These are phyloP conservation scores for Extremus antarcticus DNA, from an alignment of 495 filamentous ascomycete genomes.

Conservation along the genomic window DNA sequence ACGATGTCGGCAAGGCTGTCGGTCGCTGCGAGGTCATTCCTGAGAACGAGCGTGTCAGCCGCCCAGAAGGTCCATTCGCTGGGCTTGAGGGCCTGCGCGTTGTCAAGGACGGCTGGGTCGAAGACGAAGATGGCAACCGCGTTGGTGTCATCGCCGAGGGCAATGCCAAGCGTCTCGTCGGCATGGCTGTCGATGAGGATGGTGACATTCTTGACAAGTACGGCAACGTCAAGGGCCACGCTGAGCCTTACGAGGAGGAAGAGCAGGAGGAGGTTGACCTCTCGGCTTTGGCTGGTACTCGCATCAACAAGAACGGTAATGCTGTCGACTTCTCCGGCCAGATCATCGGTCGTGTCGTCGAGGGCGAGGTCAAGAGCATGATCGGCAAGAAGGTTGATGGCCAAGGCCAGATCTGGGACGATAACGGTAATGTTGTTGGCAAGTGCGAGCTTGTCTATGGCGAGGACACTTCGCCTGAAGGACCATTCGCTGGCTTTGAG, in stretches of 20 bases:
- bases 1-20: conserved; percentile 59
- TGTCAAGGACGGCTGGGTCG: conserved; percentile 59
- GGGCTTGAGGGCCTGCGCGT: conserved; percentile 61
- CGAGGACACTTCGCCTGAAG: conserved; percentile 51
- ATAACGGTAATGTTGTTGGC: conserved; percentile 69
- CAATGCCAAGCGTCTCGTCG: conserved; percentile 59
- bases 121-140: conserved; percentile 53
- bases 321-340: conserved; percentile 65
- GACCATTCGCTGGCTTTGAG: conserved; percentile 69
- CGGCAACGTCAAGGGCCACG: conserved; percentile 68
- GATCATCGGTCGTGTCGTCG: conserved; percentile 64
- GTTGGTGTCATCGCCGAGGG: conserved; percentile 66
- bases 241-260: conserved; percentile 55
- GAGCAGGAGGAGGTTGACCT: conserved; percentile 50
- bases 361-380: conserved; percentile 59
- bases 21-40: conserved; percentile 68
- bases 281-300: conserved; percentile 65
- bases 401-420: conserved; percentile 69
- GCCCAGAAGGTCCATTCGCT: conserved; percentile 61
- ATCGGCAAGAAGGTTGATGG: conserved; percentile 74
- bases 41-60: conserved; percentile 57
- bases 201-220: conserved; percentile 75
- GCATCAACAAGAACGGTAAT: conserved; percentile 77
- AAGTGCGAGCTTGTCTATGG: conserved; percentile 69
- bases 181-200: conserved; percentile 69